These are phyloP conservation scores for Talaromyces sp. DNA, from an alignment of 2,329 filamentous ascomycete species.

Conservation along the genomic window DNA sequence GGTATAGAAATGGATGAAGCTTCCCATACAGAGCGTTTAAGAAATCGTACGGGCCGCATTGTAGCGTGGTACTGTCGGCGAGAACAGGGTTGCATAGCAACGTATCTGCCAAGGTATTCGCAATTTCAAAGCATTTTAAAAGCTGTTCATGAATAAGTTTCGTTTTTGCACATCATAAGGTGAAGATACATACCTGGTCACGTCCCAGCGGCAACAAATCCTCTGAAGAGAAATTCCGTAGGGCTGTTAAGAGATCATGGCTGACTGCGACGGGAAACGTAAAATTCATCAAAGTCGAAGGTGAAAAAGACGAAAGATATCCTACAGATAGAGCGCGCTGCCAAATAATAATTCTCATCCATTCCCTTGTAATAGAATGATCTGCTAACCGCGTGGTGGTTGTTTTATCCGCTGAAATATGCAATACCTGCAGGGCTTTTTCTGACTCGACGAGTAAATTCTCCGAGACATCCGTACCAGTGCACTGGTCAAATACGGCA, in stretches of 20 bases:
- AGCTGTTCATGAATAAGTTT: conserved; percentile 14
- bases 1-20: conserved; percentile 22
- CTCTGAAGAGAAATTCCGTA: conserved; percentile 19
- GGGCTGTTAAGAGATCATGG: conserved; percentile 20
- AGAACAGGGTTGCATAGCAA: conserved; percentile 16
- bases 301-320: conserved; percentile 21
- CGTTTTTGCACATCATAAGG: too few species aligned
- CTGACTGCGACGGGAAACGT: conserved; percentile 21
- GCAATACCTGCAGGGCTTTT: conserved; percentile 15
- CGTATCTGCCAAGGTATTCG: conserved; percentile 26
- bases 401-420: conserved; percentile 10
- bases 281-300: conserved; percentile 20
- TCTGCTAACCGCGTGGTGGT: conserved; percentile 22
- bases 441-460: conserved; percentile 19
- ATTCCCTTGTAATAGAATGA: conserved; percentile 25
- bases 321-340: conserved; percentile 22
- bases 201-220: conserved; percentile 26
- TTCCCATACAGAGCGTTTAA: conserved; percentile 27
- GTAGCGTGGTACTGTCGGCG: conserved; percentile 8
- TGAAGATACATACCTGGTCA: conserved; percentile 21
- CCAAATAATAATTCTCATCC: conserved; percentile 30
- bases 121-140: conserved; percentile 28
- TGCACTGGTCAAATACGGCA: conserved; percentile 20
- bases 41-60: conserved; percentile 23
- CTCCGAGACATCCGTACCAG: background rate